These are phyloP conservation scores for Solanum hybrid DNA, from an alignment of 305 asterid genomes.

Conservation along the genomic window DNA sequence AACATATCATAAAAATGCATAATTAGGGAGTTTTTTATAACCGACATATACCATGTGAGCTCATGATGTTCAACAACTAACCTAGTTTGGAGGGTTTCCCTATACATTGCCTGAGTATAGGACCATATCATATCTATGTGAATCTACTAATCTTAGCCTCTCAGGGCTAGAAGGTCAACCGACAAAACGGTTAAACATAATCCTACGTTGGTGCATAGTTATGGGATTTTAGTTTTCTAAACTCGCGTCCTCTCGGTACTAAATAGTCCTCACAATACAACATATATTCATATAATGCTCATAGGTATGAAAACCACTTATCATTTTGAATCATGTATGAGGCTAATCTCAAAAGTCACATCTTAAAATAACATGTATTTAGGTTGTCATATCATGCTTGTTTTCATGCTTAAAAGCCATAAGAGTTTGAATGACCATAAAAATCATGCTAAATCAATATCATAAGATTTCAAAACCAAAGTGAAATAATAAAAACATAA, in stretches of 20 bases:
- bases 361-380: not conserved
- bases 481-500: not conserved
- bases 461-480: not conserved
- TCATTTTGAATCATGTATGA: not conserved
- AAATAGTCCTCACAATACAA: not conserved
- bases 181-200: not conserved
- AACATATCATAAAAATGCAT: not conserved
- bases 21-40: not conserved
- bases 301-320: not conserved
- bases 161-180: not conserved
- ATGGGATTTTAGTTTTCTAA: not conserved
- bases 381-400: not conserved
- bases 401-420: not conserved
- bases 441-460: not conserved
- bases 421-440: not conserved
- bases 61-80: not conserved
- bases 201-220: not conserved
- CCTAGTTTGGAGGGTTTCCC: not conserved
- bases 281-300: not conserved
- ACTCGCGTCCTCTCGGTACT: not conserved
- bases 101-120: not conserved
- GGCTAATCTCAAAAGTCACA: not conserved
- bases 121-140: not conserved
- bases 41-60: not conserved
- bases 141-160: not conserved